Conservation (phyloP, 225 moss, liverwort and hornwort species). For the Marchantia polymorpha region DNA sequence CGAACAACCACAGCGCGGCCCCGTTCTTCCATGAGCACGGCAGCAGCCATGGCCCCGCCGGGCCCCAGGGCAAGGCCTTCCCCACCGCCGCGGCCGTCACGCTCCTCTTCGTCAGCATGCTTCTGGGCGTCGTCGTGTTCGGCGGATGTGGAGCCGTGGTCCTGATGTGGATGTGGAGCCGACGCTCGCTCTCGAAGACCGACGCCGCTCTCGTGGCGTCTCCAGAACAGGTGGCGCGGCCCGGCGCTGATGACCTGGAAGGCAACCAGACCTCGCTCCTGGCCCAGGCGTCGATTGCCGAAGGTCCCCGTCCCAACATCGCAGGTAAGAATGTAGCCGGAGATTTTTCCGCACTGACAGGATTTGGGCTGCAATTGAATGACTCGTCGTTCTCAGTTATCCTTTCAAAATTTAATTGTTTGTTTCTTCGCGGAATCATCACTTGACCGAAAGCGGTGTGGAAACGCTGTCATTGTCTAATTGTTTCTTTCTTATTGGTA, state of each 20-base stretch:
- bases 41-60: background rate
- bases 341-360: too few species aligned
- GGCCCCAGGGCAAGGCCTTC: constrained; percentile 27
- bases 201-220: background rate
- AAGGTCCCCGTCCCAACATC: constrained; percentile 49
- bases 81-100: constrained; percentile 22
- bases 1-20: constrained; percentile 27
- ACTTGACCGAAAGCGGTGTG: too few species aligned
- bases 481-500: too few species aligned
- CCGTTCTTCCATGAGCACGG: constrained; percentile 25
- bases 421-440: too few species aligned
- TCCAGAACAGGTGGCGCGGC: background rate
- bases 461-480: background rate
- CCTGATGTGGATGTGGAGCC: constrained; percentile 32
- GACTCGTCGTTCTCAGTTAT: too few species aligned
- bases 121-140: constrained; percentile 42
- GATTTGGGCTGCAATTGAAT: too few species aligned
- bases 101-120: constrained; percentile 44
- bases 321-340: constrained; percentile 30
- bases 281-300: constrained; percentile 33
- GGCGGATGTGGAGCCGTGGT: constrained; percentile 52
- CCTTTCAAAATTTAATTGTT: too few species aligned
- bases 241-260: constrained; percentile 28
- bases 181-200: constrained; percentile 3
- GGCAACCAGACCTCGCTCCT: constrained; percentile 26